Conservation (phyloP, 1,139 yeast species). For the Hyphopichia pseudoburtonii region DNA sequence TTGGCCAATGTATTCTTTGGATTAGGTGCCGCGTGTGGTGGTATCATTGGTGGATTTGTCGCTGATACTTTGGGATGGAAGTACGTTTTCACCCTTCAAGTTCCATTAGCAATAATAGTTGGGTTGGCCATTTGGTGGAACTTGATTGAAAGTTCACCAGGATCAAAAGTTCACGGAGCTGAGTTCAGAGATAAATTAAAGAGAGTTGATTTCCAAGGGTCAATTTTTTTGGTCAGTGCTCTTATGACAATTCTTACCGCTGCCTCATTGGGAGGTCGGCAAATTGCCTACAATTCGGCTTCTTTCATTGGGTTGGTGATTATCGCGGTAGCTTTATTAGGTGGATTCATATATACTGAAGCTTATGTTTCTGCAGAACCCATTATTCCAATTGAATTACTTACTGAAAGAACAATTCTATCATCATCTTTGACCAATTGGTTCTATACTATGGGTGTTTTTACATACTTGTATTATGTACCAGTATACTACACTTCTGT, state of each 20-base stretch:
- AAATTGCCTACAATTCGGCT: constrained; percentile 38
- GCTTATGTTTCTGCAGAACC: constrained; percentile 60
- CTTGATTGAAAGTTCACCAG: constrained; percentile 51
- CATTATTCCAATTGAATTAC: constrained; percentile 58
- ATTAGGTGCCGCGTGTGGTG: constrained; percentile 57
- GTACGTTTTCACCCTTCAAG: constrained; percentile 51
- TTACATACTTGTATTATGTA: constrained; percentile 56
- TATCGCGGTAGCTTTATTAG: constrained; percentile 21
- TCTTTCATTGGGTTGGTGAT: constrained; percentile 30
- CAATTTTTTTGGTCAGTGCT: constrained; percentile 56
- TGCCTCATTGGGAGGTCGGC: constrained; percentile 67
- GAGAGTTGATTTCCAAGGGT: constrained; percentile 74
- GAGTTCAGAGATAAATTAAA: constrained; percentile 42
- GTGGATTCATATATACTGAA: constrained; percentile 52
- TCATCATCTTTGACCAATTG: constrained; percentile 69
- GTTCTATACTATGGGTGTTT: constrained; percentile 59
- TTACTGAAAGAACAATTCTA: constrained; percentile 57
- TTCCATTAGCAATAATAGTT: constrained; percentile 62
- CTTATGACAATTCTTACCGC: constrained; percentile 59
- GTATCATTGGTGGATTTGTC: constrained; percentile 63
- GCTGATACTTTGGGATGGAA: constrained; percentile 83
- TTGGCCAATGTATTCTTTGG: constrained; percentile 50
- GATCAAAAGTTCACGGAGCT: constrained; percentile 42
- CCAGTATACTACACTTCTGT: constrained; percentile 68
- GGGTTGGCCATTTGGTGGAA: constrained; percentile 35